Evolutionary conservation across 495 filamentous ascomycete genomes (phyloP), one percentile per base, ranked within the genome.

Genomic region (Amniculicola lignicola): DNA sequence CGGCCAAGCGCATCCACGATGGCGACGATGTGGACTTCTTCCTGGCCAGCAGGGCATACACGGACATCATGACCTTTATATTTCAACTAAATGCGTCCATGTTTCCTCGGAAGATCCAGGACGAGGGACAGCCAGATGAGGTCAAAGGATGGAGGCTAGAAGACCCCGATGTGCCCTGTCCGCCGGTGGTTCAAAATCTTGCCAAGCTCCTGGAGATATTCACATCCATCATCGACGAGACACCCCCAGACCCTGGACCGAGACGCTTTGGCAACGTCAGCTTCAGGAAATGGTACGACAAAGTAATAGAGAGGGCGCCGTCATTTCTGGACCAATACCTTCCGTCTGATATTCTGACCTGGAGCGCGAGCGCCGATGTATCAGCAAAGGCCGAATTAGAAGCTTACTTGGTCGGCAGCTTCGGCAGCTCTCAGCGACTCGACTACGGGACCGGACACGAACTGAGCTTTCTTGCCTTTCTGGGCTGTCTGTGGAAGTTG

Each of bases 401-500:
- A 43, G 75, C 80, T 22, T 99, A 99, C 69, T 81, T 99, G 6
- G 63, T 94, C 14, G 90, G 88, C 16, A 84, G 82, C 31, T 97
- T 92, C 75, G 93, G 93, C 1, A 96, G 90, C 63, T 65, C 87
- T 1, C 88, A 95, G 63, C 77, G 93, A 28, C 75, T 98, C 37
- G 93, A 98, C 70, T 98, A 95, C 68, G 93, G 93, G 0, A 96
- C 94, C 5, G 93, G 93, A 1, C 93, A 98, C 70, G 93, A 98
- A 69, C 70, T 98, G 43, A 93, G 87, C 71, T 97, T 97, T 62
- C 70, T 96, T 12, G 92, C 92, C 15, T 99, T 97, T 62, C 67
- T 98, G 16, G 90, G 82, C 15, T 83, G 85, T 35, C 75, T 96
- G 3, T 99, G 92, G 92, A 95, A 94, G 65, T 76, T 97, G 2